Evolutionary conservation across 1,284 basidiomycete species (phyloP), one percentile per base, ranked within the genome.

Genomic region (Rhodofomes roseus): DNA sequence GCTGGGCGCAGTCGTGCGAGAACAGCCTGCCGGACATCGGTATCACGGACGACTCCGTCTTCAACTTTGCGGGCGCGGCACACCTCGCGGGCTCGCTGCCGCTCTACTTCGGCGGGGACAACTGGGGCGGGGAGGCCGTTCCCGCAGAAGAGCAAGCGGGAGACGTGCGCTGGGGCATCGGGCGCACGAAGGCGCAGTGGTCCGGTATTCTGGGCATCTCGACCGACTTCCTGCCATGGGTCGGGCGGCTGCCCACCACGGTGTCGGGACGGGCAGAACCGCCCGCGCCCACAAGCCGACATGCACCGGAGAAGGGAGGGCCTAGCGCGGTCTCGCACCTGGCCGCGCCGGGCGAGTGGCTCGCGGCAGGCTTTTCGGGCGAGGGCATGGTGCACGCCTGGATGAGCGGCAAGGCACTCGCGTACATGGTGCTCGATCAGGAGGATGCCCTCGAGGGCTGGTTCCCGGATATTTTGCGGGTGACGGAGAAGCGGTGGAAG

Each of bases 301-400:
- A 44, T 55, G 23, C 41, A 34, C 34, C 27, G 51, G 51, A 18
- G 44, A 60, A 48, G 55, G 62, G 18, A 57, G 50, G n/a, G 7
- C 31, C 31, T 5, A 8, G 23, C 9, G n/a, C 7, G 41, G 60
- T 39, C 25, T 25, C 4, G 46, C 12, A 22, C 52, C 50, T 51
- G 48, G 61, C 75, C 7, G 56, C 71, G 0, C 73, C 79, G 2
- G 80, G 79, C 14, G 80, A 81, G 61, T 81, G 79, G 79, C 76
- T 81, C 36, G 69, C 78, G 20, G 85, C 83, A 20, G 86, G 84
- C 0, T 88, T 84, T 63, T 77, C 78, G 11, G 86, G 86, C 1
- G 86, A 88, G 63, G 86, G 86, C 4, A 88, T 88, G 86, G 81
- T 81, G 2, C 79, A 86, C 65, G 85, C 84, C 4, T 87, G 84